Base-by-base conservation (phyloP, 2,329 filamentous ascomycete species). In the Pestalotiopsis sp. region DNA sequence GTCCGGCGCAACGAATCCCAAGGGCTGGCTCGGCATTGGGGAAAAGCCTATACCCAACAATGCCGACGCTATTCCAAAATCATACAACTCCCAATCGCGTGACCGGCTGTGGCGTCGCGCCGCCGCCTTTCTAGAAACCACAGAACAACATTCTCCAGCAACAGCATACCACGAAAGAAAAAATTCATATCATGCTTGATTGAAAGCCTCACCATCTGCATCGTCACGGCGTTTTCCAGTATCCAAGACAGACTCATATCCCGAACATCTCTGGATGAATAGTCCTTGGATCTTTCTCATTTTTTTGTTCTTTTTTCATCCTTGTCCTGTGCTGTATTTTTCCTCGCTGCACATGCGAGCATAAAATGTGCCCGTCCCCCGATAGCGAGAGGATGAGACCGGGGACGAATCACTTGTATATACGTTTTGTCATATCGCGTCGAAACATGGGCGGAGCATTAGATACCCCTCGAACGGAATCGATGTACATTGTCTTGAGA, bases 391-490 rank as follows among this genome's bases (percentile, higher is more conserved):
- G 58, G 22, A 58, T 10, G 17, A n/a, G 22, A 26, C 20, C 22
- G 56, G 22, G 14, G 26, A 35, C 22, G 56, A 58, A 58, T 40
- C 24, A 44, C 40, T 48, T 26, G 63, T 35, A 26, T 6, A 26
- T 58, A 58, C 56, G 14, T 58, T 17, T 35, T 26, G 26, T 61
- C 30, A 30, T n/a, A 52, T 64, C 20, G 61, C 20, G 14, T 64
- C 22, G 40, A 64, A 22, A 22, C 20, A 48, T 58, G 26, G 58
- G 58, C 30, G 58, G 58, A 64, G 35, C 39, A 64, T 64, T 44
- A 64, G 35, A 64, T 64, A 64, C 39, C 35, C 61, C 59, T n/a
- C 24, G 61, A 64, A 48, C n/a, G 61, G 39, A 64, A 64, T 52
- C 61, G 61, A 64, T 64, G 39, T 44, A n/a, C 4, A 39, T 62